Base-by-base conservation (phyloP, 208 protist species). In the Porcisia deanei region DNA sequence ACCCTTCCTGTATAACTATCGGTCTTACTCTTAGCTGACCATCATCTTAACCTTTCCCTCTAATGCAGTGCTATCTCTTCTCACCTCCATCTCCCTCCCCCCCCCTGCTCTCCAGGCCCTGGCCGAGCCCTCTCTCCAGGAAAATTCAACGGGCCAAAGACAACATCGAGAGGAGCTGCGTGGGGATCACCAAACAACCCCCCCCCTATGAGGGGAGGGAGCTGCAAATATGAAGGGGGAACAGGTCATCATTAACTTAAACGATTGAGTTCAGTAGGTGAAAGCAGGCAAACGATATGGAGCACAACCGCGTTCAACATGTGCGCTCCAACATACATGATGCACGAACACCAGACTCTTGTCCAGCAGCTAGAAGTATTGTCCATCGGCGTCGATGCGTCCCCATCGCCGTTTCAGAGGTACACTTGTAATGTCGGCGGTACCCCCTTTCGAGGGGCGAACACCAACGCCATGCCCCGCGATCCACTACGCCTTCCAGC, bases 401-500 rank as follows among this genome's bases (percentile, higher is more conserved):
- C 47, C 47, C 47, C 47, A 52, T 52, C 10, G 47, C 47, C 1
- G 47, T 52, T 52, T 5, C 10, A 12, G 47, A 52, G 47, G 47
- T 12, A 60, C 16, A 60, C 7, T 20, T 20, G 0, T 9, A 37
- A 0, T 30, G 57, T 37, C 16, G 14, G 22, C 7, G 22, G 14
- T 30, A 60, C 57, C 16, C 60, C 12, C 34, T 45, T 30, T 30
- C 30, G 30, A 30, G 30, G 30, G 14, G 0, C 66, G 34, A n/a
- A 7, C 8, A 7, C 47, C n/a, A n/a, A n/a, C 16, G 66, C n/a
- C 7, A 8, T 57, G 18, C 16, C 3, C 47, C 3, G 30, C 10
- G 20, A 12, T 8, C 37, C 34, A 8, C 76, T 90, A 98, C 39
- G 94, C 94, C 82, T 96, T 96, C 92, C 91, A 96, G 47, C 94